Base-by-base conservation (phyloP, 2,329 filamentous ascomycete genomes). In the Fusarium robinianum region DNA sequence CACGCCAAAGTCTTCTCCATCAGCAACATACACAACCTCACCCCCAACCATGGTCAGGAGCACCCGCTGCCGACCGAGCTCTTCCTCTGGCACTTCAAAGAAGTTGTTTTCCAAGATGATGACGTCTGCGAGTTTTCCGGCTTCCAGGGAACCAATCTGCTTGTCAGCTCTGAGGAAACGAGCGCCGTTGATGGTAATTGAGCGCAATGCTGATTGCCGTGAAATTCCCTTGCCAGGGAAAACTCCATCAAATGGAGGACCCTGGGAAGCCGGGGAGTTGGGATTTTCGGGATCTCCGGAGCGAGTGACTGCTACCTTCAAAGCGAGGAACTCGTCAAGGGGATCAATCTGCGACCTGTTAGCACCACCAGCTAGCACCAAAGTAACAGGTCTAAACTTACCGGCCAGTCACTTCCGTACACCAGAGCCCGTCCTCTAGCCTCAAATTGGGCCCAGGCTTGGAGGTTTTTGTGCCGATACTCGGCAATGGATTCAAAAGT, bases 361-460 rank as follows among this genome's bases (percentile, higher is more conserved):
- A 58, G 29, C 24, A 9, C 19, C 9, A 30, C 7, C 10, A 3
- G 6, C 1, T 8, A 7, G 6, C 1, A 7, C 3, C 5, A 17
- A n/a, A 16, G 2, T 11, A 9, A 10, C 5, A 2, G 8, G 5
- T 5, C 8, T 11, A 9, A n/a, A 49, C 58, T 55, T 40, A 61
- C 60, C 12, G 60, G 60, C 58, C 60, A 63, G 25, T 62, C 60
- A 11, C 58, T 62, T 15, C 60, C 60, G 5, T 62, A 59, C 4
- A 59, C 27, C 19, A 57, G 37, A 30, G 44, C 46, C 2, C 55
- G 49, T 12, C 55, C 55, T 2, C 41, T 42, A 11, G 50, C 27
- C 10, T 55, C 50, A 5, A 60, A 46, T 3, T 57, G 25, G 5
- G 46, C 51, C 43, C 53, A 61, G 0, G 60, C 53, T 5, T 63